These are phyloP conservation scores for Cladosporium colombiae DNA, from an alignment of 2,329 filamentous ascomycete species.

Conservation along the genomic window DNA sequence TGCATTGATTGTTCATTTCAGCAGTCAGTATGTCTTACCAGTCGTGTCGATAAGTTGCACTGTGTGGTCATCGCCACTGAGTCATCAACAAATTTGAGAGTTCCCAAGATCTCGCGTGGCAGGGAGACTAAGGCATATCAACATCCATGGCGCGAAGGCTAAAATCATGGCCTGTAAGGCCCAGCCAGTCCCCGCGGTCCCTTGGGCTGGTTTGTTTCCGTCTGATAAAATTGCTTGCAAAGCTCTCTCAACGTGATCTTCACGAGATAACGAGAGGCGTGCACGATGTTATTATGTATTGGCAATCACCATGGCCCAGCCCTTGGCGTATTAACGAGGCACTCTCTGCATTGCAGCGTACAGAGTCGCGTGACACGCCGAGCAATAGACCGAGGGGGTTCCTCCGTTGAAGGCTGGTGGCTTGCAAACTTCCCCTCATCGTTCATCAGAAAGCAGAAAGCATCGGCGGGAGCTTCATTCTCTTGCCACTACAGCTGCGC, in stretches of 20 bases:
- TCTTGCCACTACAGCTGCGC: not conserved
- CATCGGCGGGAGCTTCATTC: not conserved
- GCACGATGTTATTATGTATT: not conserved
- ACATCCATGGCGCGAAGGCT: conserved; percentile 8
- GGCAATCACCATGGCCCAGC: not conserved
- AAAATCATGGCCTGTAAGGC: not conserved
- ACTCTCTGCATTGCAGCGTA: not conserved
- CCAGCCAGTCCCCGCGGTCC: not conserved
- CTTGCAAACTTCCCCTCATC: conserved; percentile 11
- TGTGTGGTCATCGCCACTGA: not conserved
- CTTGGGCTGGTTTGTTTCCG: not conserved
- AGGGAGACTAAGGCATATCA: not conserved
- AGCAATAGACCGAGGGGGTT: conserved; percentile 9
- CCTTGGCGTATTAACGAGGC: not conserved
- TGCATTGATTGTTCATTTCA: too few relatives aligned
- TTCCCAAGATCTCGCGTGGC: not conserved
- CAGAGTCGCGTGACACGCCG: conserved; percentile 9
- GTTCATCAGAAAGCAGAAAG: not conserved
- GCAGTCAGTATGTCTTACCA: not conserved
- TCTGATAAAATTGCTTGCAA: not conserved
- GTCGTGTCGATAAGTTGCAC: not conserved
- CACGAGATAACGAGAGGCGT: not conserved
- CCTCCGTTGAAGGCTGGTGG: conserved; percentile 5
- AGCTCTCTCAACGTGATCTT: not conserved
- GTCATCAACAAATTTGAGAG: not conserved